A percentile compares a stretch with the other conserved stretches of the same genome.
phyloP scores from a whole-genome alignment of 495 filamentous ascomycete genomes.

The Xylaria acuta region DNA sequence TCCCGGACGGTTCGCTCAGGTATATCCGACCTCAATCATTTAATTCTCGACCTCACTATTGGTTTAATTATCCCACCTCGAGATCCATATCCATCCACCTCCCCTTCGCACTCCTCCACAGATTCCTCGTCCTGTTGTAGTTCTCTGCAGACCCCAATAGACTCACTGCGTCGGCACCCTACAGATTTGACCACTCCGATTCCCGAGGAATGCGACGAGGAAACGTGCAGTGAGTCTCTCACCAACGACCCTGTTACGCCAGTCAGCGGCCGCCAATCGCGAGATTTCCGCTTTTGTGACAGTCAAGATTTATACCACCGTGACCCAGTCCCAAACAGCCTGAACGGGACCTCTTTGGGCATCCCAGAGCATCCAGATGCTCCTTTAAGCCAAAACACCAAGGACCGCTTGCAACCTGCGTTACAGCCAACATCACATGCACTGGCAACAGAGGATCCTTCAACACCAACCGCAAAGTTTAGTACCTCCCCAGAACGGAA shows the following conservation, averaged over 20 bases:
- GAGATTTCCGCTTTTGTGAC: slow-evolving; percentile 53
- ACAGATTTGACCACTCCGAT: slow-evolving; percentile 51
- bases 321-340: slow-evolving; percentile 42
- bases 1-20: slow-evolving; percentile 29
- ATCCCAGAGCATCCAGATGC: slow-evolving; percentile 34
- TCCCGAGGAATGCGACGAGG: slow-evolving; percentile 56
- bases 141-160: slow-evolving; percentile 33
- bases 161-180: slow-evolving; percentile 46
- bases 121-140: slow-evolving; percentile 21
- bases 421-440: slow-evolving; percentile 27
- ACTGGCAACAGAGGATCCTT: slow-evolving; percentile 38
- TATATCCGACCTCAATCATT: slow-evolving; percentile 35
- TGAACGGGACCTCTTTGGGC: slow-evolving; percentile 28
- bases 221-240: slow-evolving; percentile 52
- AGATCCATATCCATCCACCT: slow-evolving; percentile 34
- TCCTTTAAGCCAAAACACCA: slow-evolving; percentile 32
- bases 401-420: slow-evolving; percentile 31
- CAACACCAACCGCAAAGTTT: slow-evolving; percentile 29
- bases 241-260: slow-evolving; percentile 57
- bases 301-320: slow-evolving; percentile 47
- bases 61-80: slow-evolving; percentile 37
- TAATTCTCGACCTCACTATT: slow-evolving; percentile 26
- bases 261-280: slow-evolving; percentile 56
- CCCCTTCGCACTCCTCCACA: slow-evolving; percentile 30
- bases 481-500: slow-evolving; percentile 23